phyloP scores from a whole-genome alignment of 768 basidiomycete genomes.

The Cystobasidium ongulense region DNA sequence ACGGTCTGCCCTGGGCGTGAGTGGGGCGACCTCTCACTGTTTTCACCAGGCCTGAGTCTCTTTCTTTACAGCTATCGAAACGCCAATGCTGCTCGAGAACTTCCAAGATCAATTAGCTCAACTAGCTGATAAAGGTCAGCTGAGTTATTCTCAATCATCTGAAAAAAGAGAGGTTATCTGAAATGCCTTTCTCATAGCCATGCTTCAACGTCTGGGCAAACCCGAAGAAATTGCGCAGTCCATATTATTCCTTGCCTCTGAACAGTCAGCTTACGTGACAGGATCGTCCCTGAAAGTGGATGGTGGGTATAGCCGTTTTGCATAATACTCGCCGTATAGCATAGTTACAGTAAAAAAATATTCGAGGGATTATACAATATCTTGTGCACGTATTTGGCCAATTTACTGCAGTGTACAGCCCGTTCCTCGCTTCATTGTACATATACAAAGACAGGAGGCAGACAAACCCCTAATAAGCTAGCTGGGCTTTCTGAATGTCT shows the following conservation, averaged over 20 bases:
- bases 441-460: neutral
- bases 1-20: constrained; percentile 22
- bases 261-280: constrained; percentile 30
- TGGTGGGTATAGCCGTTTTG: neutral
- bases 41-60: neutral
- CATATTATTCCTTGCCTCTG: constrained; percentile 32
- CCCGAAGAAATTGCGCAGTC: constrained; percentile 33
- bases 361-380: too few species aligned
- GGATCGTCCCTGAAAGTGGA: constrained; percentile 23
- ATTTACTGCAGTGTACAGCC: too few species aligned
- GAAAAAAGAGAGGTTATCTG: neutral
- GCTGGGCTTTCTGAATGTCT: neutral
- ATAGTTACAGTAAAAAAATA: too few species aligned
- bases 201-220: constrained; percentile 19
- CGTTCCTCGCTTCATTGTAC: neutral
- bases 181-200: neutral
- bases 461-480: neutral
- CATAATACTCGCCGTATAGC: neutral
- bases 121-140: neutral
- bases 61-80: constrained; percentile 19
- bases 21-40: neutral
- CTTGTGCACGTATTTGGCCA: too few species aligned
- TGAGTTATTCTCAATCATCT: neutral
- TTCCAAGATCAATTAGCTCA: constrained; percentile 1
- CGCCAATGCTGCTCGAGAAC: constrained; percentile 6